Evolutionary conservation across 345 rosid species (phyloP), one percentile per base, ranked within the genome.

Genomic region (Garcia nutans): DNA sequence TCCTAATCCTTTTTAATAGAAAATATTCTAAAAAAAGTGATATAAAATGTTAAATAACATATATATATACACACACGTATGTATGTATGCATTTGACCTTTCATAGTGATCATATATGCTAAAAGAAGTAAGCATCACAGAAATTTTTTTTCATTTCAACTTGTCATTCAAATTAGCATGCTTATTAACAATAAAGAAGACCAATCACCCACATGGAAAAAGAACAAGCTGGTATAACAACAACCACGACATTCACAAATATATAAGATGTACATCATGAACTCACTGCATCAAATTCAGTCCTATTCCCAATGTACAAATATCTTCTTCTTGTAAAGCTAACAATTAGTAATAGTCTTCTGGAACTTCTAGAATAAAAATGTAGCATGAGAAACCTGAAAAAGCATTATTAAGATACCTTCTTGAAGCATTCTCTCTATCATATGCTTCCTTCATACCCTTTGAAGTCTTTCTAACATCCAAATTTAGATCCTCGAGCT

Each of bases 401-500:
- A 61, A 74, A 41, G 15, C 15, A 74, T 66, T 47, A 58, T 50
- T 71, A 58, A 70, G 57, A 64, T 80, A 89, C 96, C 91, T 85
- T 82, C 78, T 72, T 0, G 80, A 78, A 49, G 61, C 60, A 41
- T 74, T 78, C 26, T 83, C 84, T 17, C 70, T 47, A 33, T 77
- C 65, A 79, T 62, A 71, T 70, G 68, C 74, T 64, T 84, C 85
- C 28, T 77, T 87, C 70, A 76, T 62, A 52, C 74, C 81, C 69
- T 77, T 81, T 55, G 84, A 72, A 73, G 81, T 79, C 86, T 84
- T 89, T 77, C 84, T 78, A 70, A 85, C 92, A 78, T 88, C 91
- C 92, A 91, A 84, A 85, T 85, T 91, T 62, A 91, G 85, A 76
- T 85, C 91, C 89, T 85, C 89, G 2, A 91, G 90, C 91, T 87